These are phyloP conservation scores for Cairneyella variabilis DNA, from an alignment of 495 filamentous ascomycete genomes.

Conservation along the genomic window DNA sequence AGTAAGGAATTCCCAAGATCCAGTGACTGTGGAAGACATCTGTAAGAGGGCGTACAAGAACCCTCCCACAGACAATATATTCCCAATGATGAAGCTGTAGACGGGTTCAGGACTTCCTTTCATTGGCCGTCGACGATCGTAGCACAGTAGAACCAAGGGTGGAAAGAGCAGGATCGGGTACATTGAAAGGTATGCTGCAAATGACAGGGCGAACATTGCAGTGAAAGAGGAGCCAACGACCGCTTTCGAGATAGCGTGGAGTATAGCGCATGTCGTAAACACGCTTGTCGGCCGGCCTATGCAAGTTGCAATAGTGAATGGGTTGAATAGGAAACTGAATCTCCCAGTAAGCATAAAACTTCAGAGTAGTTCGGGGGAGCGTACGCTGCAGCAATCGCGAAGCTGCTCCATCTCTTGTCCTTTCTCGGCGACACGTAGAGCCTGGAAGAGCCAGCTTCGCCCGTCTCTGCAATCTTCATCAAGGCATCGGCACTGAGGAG, in stretches of 20 bases:
- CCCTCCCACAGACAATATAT: constrained; percentile 44
- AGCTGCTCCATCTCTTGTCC: constrained; percentile 70
- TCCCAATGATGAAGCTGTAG: constrained; percentile 46
- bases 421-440: constrained; percentile 76
- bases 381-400: constrained; percentile 75
- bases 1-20: constrained; percentile 72
- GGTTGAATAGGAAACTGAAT: constrained; percentile 83
- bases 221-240: constrained; percentile 68
- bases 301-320: constrained; percentile 89
- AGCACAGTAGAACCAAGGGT: constrained; percentile 76
- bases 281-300: constrained; percentile 88
- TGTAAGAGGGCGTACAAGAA: constrained; percentile 53
- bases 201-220: constrained; percentile 78
- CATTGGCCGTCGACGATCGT: constrained; percentile 54
- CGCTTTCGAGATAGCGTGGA: constrained; percentile 79
- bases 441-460: constrained; percentile 65
- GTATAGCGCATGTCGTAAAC: constrained; percentile 84
- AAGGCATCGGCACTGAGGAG: constrained; percentile 81
- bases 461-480: constrained; percentile 76
- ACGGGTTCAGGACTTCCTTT: constrained; percentile 29
- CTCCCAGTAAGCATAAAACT: too few relatives aligned
- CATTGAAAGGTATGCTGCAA: constrained; percentile 87
- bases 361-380: neutral
- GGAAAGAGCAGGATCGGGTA: constrained; percentile 86
- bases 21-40: constrained; percentile 72